These are phyloP conservation scores for Helianthus annuus DNA, from an alignment of 129 eudicot genomes.

Conservation along the genomic window DNA sequence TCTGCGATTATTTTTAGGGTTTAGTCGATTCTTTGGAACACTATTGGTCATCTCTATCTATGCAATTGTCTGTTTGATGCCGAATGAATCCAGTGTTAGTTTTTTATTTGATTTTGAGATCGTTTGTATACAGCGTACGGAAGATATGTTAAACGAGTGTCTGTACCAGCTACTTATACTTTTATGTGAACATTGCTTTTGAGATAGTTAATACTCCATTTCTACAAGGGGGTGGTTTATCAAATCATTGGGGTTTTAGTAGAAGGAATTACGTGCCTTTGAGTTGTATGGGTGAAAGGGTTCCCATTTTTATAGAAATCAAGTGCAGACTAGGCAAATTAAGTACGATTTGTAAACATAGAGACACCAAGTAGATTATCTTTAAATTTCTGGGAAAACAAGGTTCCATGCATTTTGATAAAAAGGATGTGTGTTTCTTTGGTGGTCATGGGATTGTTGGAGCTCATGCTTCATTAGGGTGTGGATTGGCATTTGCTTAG, in stretches of 20 bases:
- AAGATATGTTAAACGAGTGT: not conserved
- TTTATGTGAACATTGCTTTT: not conserved
- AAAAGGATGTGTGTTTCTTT: slow-evolving; percentile 39
- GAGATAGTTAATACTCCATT: not conserved
- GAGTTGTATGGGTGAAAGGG: not conserved
- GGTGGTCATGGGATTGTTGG: slow-evolving; percentile 97
- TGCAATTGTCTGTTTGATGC: slow-evolving; percentile 3
- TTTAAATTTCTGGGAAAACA: too few relatives aligned
- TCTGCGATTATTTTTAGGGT: too few relatives aligned
- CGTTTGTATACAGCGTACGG: not conserved
- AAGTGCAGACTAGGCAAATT: too few relatives aligned
- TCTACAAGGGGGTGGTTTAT: too few relatives aligned
- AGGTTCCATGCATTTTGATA: too few relatives aligned
- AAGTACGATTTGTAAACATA: too few relatives aligned
- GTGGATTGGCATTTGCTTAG: slow-evolving; percentile 93
- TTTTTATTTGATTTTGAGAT: not conserved
- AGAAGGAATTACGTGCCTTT: not conserved
- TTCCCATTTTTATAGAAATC: not conserved
- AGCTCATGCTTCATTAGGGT: slow-evolving; percentile 89
- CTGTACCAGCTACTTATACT: not conserved
- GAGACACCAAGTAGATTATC: too few relatives aligned
- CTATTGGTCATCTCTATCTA: not conserved
- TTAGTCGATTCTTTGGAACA: too few relatives aligned
- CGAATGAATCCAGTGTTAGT: not conserved
- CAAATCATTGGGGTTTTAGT: too few relatives aligned